Conservation (phyloP, 352 stramenopile genomes). For the Blastocystis hominis region DNA sequence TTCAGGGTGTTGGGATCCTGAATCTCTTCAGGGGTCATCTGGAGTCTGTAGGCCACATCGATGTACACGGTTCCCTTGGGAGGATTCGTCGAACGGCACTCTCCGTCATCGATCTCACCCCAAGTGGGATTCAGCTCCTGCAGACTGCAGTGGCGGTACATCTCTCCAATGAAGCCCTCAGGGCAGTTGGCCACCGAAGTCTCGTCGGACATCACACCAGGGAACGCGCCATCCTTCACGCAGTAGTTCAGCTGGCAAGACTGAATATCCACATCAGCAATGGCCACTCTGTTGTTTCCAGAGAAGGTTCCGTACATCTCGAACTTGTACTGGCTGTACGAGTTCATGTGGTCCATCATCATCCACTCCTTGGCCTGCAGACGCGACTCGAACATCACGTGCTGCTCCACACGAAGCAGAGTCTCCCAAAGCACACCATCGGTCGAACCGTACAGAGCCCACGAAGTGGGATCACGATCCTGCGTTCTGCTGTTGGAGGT, state of each 20-base stretch:
- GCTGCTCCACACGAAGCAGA: not conserved
- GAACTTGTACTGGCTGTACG: not conserved
- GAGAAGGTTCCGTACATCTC: not conserved
- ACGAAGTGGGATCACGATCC: not conserved
- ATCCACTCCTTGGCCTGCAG: not conserved
- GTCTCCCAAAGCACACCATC: not conserved
- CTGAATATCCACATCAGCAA: not conserved
- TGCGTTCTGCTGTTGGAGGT: not conserved
- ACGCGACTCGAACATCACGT: not conserved
- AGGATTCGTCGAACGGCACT: not conserved
- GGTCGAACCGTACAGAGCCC: not conserved
- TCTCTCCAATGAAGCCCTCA: conserved; percentile 15
- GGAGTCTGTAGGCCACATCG: not conserved
- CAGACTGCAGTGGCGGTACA: not conserved
- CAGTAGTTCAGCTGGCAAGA: conserved; percentile 12
- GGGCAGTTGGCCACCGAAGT: not conserved
- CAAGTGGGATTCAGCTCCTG: not conserved
- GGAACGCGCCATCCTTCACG: not conserved
- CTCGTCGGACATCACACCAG: not conserved
- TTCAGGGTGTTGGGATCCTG: not conserved
- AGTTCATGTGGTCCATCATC: conserved; percentile 8
- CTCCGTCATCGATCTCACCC: not conserved
- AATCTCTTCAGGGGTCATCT: not conserved
- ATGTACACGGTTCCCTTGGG: not conserved
- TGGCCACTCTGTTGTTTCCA: not conserved